Base-by-base conservation (phyloP, 768 basidiomycete species). In the Suillus cothurnatus region DNA sequence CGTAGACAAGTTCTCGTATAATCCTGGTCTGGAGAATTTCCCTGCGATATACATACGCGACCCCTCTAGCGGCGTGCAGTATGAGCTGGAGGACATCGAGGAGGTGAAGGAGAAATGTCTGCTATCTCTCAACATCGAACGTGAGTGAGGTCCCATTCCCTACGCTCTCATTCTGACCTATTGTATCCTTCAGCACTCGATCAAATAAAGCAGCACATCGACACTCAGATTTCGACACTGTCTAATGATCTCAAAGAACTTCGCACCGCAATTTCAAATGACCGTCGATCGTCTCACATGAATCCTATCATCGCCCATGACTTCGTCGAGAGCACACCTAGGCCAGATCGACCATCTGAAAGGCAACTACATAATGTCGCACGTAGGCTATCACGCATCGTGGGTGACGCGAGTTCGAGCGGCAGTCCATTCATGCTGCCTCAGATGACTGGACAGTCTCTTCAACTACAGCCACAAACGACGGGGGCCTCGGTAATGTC, bases 191-290 rank as follows among this genome's bases (percentile, higher is more conserved):
- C 23, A 99, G 97, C 95, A 28, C 88, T 99, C 62, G 96, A 99
- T 77, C 97, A 99, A 75, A 97, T 99, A 76, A 98, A 97, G 75
- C 95, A 98, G 72, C 97, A 99, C 74, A 96, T 99, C 69, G 97
- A 99, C 72, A 72, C 87, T 2, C 95, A 97, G 71, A 96, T 99
- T 67, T 88, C 92, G 0, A 81, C 81, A 0, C 81, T 99, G 21
- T 88, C 93, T 36, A 90, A 91, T 68, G 95, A 99, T 65, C 86
- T 98, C 77, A 94, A 95, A 69, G 96, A 99, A 49, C 85, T 99
- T 70, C 90, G 88, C 71, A 80, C 82, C 3, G 81, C 84, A 3
- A 87, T 99, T 43, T 74, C 82, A 31, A 83, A 79, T 67, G 82
- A 85, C 32, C 84, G 90, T 61, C 78, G 85, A 8, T 85, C 89